phyloP scores from a whole-genome alignment of 164 flowering plant species.

The Kalanchoe fedtschenkoi region DNA sequence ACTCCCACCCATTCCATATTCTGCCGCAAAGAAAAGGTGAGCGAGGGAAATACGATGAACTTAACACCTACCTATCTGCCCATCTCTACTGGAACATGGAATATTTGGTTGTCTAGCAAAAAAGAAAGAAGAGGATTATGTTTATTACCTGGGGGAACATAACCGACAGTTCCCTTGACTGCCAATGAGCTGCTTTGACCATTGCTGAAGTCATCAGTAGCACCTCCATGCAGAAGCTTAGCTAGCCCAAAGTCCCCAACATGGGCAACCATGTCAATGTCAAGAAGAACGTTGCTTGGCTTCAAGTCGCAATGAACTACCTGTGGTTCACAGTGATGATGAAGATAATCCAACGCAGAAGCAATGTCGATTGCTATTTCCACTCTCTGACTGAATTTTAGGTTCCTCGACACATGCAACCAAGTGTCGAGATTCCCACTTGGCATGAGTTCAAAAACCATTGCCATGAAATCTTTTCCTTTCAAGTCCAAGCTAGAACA shows the following conservation, averaged over 20 bases:
- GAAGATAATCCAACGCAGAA: constrained; percentile 25
- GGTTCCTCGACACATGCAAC: constrained; percentile 13
- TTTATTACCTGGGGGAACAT: constrained; percentile 17
- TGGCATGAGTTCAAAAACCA: constrained; percentile 21
- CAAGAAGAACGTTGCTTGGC: constrained; percentile 33
- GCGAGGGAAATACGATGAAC: not conserved
- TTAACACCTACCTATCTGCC: not conserved
- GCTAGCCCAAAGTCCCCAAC: constrained; percentile 29
- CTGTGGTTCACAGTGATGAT: constrained; percentile 10
- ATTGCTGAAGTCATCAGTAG: not conserved
- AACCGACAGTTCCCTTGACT: constrained; percentile 20
- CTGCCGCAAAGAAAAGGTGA: not conserved
- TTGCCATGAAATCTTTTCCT: constrained; percentile 26
- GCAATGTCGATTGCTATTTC: constrained; percentile 25
- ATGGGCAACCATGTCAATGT: constrained; percentile 18
- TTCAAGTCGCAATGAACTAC: constrained; percentile 25
- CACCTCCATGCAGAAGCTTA: constrained; percentile 6
- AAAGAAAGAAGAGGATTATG: not conserved
- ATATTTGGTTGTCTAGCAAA: not conserved
- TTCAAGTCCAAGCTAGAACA: constrained; percentile 23
- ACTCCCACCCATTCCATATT: constrained; percentile 7
- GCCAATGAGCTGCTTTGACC: constrained; percentile 14
- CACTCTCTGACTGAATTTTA: constrained; percentile 17
- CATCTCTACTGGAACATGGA: too few species aligned
- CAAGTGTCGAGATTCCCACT: constrained; percentile 26